Percentiles rank a stretch among this genome's conserved stretches.
Conservation (phyloP, 1,284 basidiomycete species). For the Microstroma glucosiphilum region DNA sequence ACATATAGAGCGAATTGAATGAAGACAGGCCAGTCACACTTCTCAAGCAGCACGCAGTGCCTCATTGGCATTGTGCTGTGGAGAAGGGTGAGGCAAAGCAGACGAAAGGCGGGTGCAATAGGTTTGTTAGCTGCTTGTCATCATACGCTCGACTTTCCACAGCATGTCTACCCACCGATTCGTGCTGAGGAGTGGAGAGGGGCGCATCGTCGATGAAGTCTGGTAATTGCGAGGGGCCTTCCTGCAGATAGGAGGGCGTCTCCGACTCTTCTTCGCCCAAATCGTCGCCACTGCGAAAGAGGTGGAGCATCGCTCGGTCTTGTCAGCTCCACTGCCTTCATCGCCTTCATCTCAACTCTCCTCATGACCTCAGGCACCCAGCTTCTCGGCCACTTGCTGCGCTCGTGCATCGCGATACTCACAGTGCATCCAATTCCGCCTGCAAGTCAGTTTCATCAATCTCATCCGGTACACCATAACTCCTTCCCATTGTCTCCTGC, state of each 20-base stretch:
- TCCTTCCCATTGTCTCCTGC: slow-evolving; percentile 84
- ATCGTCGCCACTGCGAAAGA: slow-evolving; percentile 58
- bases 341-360: too few relatives aligned
- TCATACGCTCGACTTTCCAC: background rate
- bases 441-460: slow-evolving; percentile 94
- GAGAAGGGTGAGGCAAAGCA: background rate
- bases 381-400: background rate
- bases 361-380: too few relatives aligned
- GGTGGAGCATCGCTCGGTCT: background rate
- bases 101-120: background rate
- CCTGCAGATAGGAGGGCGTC: slow-evolving; percentile 41
- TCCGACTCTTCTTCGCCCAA: slow-evolving; percentile 71
- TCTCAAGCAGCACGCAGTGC: background rate
- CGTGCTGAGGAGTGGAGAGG: background rate
- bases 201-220: slow-evolving; percentile 42
- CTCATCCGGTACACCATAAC: slow-evolving; percentile 94
- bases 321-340: background rate
- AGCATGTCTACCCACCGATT: background rate
- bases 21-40: too few relatives aligned
- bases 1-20: too few relatives aligned
- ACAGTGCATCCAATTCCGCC: slow-evolving; percentile 61
- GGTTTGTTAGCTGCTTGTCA: background rate
- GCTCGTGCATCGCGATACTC: slow-evolving; percentile 2
- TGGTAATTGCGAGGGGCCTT: slow-evolving; percentile 24
- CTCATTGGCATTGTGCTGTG: slow-evolving; percentile 7